Conservation (phyloP, 2,329 filamentous ascomycete genomes). For the Thielaviopsis populi region DNA sequence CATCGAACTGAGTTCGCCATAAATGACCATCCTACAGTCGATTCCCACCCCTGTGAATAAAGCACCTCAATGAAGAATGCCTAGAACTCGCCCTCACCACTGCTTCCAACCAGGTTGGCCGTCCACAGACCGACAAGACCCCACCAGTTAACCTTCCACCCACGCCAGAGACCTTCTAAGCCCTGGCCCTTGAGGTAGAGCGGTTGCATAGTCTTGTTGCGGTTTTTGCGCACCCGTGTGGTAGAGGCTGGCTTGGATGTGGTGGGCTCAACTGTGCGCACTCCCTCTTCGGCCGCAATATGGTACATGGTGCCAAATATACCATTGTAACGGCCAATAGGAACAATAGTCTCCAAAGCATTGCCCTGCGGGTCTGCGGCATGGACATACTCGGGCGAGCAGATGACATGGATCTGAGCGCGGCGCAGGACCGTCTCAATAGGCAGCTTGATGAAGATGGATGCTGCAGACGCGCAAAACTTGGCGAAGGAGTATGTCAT, state of each 20-base stretch:
- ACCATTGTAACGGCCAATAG: conserved; percentile 68
- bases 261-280: conserved; percentile 29
- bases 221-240: conserved; percentile 9
- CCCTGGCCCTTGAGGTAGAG: conserved; percentile 49
- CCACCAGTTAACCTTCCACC: conserved; percentile 68
- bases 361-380: conserved; percentile 32
- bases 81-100: conserved; percentile 46
- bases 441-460: conserved; percentile 75
- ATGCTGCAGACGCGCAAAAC: conserved; percentile 64
- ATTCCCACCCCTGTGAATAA: background rate
- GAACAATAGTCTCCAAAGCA: conserved; percentile 57
- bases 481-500: conserved; percentile 67
- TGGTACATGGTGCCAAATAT: conserved; percentile 81
- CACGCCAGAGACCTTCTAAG: conserved; percentile 51
- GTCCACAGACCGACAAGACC: conserved; percentile 61
- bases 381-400: conserved; percentile 35
- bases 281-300: conserved; percentile 72
- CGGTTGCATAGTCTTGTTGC: conserved; percentile 25
- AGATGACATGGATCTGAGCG: conserved; percentile 64
- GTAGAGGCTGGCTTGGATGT: conserved; percentile 8
- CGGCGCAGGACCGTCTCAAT: conserved; percentile 83
- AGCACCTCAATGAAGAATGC: background rate
- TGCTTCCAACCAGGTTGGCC: conserved; percentile 46
- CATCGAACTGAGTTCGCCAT: too few species aligned
- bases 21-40: too few species aligned